Evolutionary conservation across 805 yeast genomes (phyloP), one percentile per base, ranked within the genome.

Genomic region (Metschnikowia aberdeeniae): DNA sequence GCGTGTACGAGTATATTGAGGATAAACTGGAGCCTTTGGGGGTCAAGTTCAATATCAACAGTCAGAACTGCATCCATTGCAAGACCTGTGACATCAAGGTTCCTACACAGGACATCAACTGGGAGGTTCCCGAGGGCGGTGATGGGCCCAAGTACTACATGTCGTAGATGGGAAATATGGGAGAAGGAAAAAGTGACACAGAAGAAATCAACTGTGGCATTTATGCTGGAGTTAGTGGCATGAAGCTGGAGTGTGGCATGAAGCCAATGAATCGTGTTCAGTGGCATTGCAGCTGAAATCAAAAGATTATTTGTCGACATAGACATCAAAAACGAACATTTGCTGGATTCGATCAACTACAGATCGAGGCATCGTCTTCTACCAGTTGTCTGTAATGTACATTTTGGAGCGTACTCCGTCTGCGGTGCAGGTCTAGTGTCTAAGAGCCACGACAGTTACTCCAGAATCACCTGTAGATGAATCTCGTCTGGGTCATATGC

Each of bases 41-140:
- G 5, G 93, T 89, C 13, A 78, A 81, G 59, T 92, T 93, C 68
- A 93, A 88, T 64, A 92, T 93, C 67, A 93, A 93, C 68, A 80
- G 96, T 17, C 99, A 93, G 68, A 93, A 93, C 67, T 93, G 99
- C 72, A 90, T 93, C 54, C 99, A 93, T 66, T 93, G 99, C 72
- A 93, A 93, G 68, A 92, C 98, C 1, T 92, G 99, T 73, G 99
- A 93, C 67, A 93, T 93, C 64, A 93, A 93, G 67, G 95, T 85
- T 8, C 99, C 99, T 6, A 76, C 88, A 0, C 97, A 92, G 67
- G 97, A 90, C 61, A 93, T 93, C 51, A 76, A 80, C 61, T 93
- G 99, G 99, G 79, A 82, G 10, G 96, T 89, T n/a, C 99, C 99
- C 6, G 98, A 93, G 71, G 98, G 99, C 50, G 97, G 98, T 27